phyloP scores from a whole-genome alignment of 805 yeast species.

The Metschnikowia koreensis region DNA sequence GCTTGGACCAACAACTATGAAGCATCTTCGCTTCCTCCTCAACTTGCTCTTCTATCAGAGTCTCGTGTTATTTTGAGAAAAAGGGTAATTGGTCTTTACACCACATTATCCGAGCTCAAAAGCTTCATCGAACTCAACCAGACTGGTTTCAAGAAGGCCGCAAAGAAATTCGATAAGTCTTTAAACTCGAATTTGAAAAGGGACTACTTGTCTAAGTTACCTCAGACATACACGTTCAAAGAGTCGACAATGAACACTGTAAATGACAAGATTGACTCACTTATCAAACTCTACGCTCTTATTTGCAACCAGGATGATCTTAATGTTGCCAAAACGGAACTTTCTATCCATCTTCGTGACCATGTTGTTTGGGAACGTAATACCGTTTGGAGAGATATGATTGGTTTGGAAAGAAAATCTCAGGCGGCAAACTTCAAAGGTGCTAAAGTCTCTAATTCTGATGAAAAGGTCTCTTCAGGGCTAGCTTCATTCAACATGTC shows the following conservation, averaged over 20 bases:
- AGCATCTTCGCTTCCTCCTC: constrained; percentile 17
- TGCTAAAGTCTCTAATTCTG: not conserved
- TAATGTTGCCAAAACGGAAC: constrained; percentile 49
- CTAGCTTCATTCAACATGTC: constrained; percentile 17
- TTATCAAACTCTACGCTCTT: constrained; percentile 30
- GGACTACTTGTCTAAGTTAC: constrained; percentile 46
- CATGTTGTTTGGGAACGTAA: constrained; percentile 57
- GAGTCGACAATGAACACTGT: constrained; percentile 28
- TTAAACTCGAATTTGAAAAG: constrained; percentile 44
- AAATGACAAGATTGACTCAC: constrained; percentile 31
- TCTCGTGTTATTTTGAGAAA: constrained; percentile 50
- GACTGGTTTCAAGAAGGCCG: constrained; percentile 53
- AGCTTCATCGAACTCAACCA: constrained; percentile 51
- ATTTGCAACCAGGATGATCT: constrained; percentile 39
- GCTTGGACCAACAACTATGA: constrained; percentile 17
- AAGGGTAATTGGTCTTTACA: constrained; percentile 43
- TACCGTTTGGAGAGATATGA: constrained; percentile 57
- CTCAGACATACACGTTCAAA: constrained; percentile 42
- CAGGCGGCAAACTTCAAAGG: constrained; percentile 56
- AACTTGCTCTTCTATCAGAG: constrained; percentile 32
- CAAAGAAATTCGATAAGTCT: constrained; percentile 53
- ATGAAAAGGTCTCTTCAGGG: constrained; percentile 13
- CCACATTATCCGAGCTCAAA: constrained; percentile 48
- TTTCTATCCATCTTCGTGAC: constrained; percentile 55
- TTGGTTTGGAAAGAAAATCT: constrained; percentile 70